Evolutionary conservation across 2,329 filamentous ascomycete genomes (phyloP).

Genomic region (Sporothrix variecibatus): DNA sequence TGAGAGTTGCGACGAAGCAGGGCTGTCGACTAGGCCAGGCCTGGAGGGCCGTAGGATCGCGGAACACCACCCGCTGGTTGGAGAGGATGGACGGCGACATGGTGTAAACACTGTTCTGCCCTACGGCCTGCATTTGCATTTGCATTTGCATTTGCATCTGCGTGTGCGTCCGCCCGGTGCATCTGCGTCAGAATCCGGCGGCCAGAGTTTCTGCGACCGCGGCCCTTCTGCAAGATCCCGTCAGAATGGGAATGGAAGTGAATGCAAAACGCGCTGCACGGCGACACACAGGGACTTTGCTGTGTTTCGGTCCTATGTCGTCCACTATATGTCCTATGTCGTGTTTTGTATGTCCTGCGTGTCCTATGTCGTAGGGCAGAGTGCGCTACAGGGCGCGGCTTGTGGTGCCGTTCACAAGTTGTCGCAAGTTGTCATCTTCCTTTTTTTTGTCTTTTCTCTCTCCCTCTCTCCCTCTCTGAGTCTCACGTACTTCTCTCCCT

Average conservation of each 20-base stretch:
- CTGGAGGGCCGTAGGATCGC: neutral
- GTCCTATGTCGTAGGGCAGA: neutral
- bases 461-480: neutral
- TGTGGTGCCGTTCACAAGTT: neutral
- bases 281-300: constrained; percentile 11
- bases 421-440: neutral
- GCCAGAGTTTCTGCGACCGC: constrained; percentile 21
- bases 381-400: neutral
- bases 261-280: neutral
- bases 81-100: neutral
- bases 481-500: neutral
- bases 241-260: neutral
- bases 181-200: neutral
- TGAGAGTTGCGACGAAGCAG: constrained; percentile 16
- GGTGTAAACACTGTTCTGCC: constrained; percentile 21
- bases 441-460: neutral
- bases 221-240: constrained; percentile 21
- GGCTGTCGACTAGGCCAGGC: constrained; percentile 4
- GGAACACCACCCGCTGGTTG: neutral
- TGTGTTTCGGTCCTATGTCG: neutral
- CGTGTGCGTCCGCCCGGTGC: constrained; percentile 4
- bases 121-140: constrained; percentile 26
- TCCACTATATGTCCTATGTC: neutral
- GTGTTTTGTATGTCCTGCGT: neutral
- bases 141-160: constrained; percentile 15